Percentiles rank a stretch among this genome's conserved stretches.
These are phyloP conservation scores for Ophiocordyceps camponoti-leonardi DNA, from an alignment of 2,329 filamentous ascomycete species.

Conservation along the genomic window DNA sequence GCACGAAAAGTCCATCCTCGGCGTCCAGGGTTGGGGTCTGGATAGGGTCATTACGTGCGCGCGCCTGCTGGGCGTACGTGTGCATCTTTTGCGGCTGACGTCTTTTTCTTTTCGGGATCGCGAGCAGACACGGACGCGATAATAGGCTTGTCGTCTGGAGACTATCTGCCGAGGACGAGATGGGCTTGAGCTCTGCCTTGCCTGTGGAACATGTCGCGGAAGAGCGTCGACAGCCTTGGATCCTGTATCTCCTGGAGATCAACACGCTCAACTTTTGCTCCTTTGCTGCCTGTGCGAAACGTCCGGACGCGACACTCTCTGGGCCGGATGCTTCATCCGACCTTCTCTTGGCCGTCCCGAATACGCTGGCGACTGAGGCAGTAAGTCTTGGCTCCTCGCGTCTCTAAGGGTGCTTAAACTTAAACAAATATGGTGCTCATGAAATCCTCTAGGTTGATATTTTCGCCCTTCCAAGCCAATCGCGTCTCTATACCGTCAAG, in stretches of 20 bases:
- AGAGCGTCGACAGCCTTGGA: conserved; percentile 52
- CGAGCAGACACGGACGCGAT: conserved; percentile 71
- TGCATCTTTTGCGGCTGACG: no score
- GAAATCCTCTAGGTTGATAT: conserved; percentile 47
- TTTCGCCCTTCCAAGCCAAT: conserved; percentile 62
- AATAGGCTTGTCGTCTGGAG: conserved; percentile 78
- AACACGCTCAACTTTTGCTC: conserved; percentile 94
- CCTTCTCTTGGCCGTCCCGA: conserved; percentile 64
- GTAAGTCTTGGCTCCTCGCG: conserved; percentile 22
- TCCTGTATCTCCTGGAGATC: conserved; percentile 68
- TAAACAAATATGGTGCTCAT: not conserved
- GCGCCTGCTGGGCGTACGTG: not conserved
- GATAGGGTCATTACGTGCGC: conserved; percentile 69
- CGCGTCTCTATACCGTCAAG: conserved; percentile 42
- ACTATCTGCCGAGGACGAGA: conserved; percentile 42
- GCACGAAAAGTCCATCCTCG: conserved; percentile 62
- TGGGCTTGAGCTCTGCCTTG: conserved; percentile 45
- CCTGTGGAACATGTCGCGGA: conserved; percentile 46
- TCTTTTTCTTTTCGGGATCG: not conserved
- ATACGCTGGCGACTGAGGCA: conserved; percentile 54
- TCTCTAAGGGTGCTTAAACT: no score
- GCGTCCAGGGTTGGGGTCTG: conserved; percentile 51
- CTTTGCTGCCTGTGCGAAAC: conserved; percentile 44
- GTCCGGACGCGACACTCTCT: conserved; percentile 7
- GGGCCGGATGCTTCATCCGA: conserved; percentile 13